Percentiles rank a stretch among this genome's conserved stretches.
These are phyloP conservation scores for Agaricus sinodeliciosus DNA, from an alignment of 768 basidiomycete species.

Conservation along the genomic window DNA sequence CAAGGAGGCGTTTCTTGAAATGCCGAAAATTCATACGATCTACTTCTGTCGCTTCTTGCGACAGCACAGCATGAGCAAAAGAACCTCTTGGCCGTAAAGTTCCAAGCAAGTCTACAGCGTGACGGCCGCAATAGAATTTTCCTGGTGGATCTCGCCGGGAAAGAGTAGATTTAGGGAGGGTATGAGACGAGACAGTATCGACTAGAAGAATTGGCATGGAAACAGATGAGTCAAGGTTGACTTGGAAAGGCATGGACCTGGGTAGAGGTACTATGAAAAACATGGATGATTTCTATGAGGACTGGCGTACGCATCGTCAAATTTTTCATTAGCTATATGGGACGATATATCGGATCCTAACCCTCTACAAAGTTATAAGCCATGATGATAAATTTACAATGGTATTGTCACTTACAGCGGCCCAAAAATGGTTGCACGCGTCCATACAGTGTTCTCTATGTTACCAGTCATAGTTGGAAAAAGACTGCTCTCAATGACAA, in stretches of 20 bases:
- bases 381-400: neutral
- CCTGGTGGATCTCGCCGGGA: constrained; percentile 43
- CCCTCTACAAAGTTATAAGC: constrained; percentile 22
- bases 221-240: constrained; percentile 45
- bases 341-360: constrained; percentile 24
- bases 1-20: constrained; percentile 43
- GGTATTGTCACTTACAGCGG: constrained; percentile 41
- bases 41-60: constrained; percentile 30
- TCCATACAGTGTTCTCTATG: constrained; percentile 25
- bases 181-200: constrained; percentile 27
- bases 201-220: constrained; percentile 44
- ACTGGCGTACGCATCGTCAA: constrained; percentile 23
- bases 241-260: constrained; percentile 30
- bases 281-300: neutral
- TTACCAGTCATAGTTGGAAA: constrained; percentile 29
- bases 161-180: constrained; percentile 31
- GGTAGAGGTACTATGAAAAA: neutral
- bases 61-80: constrained; percentile 38
- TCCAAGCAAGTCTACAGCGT: constrained; percentile 44
- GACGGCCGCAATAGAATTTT: constrained; percentile 48
- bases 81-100: constrained; percentile 46
- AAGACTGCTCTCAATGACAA: constrained; percentile 15
- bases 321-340: neutral
- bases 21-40: constrained; percentile 41
- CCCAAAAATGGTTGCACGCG: constrained; percentile 58